Evolutionary conservation across 2,329 filamentous ascomycete species (phyloP).

Genomic region (Aphanoascus verrucosus): DNA sequence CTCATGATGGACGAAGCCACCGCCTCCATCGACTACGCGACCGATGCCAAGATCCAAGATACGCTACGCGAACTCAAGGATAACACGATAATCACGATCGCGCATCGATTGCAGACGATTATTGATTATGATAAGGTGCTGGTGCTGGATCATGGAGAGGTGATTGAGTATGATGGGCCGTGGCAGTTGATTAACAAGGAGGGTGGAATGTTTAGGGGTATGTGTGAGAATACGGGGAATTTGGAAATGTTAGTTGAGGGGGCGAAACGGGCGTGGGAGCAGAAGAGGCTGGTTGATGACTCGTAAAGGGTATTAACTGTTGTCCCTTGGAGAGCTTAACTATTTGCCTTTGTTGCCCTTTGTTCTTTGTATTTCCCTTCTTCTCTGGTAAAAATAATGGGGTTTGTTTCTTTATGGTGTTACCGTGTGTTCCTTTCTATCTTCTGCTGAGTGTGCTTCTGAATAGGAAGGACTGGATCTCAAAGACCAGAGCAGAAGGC

Average conservation of each 20-base stretch:
- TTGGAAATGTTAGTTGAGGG: constrained; percentile 47
- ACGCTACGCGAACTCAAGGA: constrained; percentile 78
- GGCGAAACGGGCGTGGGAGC: constrained; percentile 42
- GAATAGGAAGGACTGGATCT: too few species aligned
- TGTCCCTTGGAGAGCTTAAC: too few species aligned
- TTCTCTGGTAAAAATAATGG: too few species aligned
- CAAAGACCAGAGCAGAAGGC: too few species aligned
- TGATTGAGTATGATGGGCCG: constrained; percentile 86
- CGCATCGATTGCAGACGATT: constrained; percentile 89
- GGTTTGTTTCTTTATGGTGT: too few species aligned
- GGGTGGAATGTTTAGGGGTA: constrained; percentile 53
- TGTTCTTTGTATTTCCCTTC: too few species aligned
- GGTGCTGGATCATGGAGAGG: constrained; percentile 76
- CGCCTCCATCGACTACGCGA: constrained; percentile 92
- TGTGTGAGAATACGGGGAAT: constrained; percentile 60
- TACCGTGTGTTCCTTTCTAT: too few species aligned
- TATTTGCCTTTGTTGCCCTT: too few species aligned
- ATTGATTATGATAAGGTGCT: constrained; percentile 97
- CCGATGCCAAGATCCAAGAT: constrained; percentile 89
- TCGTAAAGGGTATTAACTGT: constrained; percentile 17
- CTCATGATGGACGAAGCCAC: constrained; percentile 99
- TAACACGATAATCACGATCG: constrained; percentile 95
- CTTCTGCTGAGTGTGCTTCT: too few species aligned
- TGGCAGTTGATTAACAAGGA: constrained; percentile 66
- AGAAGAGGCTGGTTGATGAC: constrained; percentile 39